Conservation (phyloP, 805 yeast species). For the Wickerhamomyces bovis region DNA sequence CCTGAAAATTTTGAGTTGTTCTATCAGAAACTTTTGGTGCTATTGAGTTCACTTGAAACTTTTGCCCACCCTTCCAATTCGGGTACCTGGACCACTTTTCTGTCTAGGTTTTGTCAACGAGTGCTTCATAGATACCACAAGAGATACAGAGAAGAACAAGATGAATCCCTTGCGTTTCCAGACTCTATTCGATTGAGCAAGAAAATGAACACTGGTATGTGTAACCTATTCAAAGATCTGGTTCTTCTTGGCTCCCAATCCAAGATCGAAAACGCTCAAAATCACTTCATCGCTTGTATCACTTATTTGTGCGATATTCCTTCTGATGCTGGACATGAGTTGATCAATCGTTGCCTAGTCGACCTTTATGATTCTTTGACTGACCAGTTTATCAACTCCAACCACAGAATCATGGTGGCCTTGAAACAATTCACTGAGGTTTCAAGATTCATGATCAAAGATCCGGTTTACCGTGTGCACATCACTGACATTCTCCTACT, state of each 20-base stretch:
- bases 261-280: slow-evolving; percentile 50
- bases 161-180: slow-evolving; percentile 26
- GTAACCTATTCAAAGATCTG: slow-evolving; percentile 41
- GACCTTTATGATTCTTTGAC: slow-evolving; percentile 76
- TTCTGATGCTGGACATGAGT: slow-evolving; percentile 35
- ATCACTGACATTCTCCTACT: slow-evolving; percentile 66
- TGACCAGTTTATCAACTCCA: slow-evolving; percentile 58
- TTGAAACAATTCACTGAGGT: slow-evolving; percentile 60
- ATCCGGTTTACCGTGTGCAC: slow-evolving; percentile 68
- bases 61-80: slow-evolving; percentile 87
- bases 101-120: slow-evolving; percentile 59
- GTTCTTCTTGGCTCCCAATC: slow-evolving; percentile 73
- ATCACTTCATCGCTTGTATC: slow-evolving; percentile 52
- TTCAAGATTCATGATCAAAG: slow-evolving; percentile 57
- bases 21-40: slow-evolving; percentile 43
- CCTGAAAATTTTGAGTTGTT: slow-evolving; percentile 42
- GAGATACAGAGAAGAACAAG: slow-evolving; percentile 45
- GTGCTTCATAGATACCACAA: slow-evolving; percentile 56
- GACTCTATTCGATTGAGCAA: slow-evolving; percentile 25
- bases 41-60: slow-evolving; percentile 68
- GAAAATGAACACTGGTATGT: slow-evolving; percentile 28
- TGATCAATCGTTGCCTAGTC: slow-evolving; percentile 48
- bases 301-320: slow-evolving; percentile 53
- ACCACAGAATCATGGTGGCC: slow-evolving; percentile 75
- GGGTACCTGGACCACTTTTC: slow-evolving; percentile 80